Conservation (phyloP, 331 rosid species). For the Acacia concinna region DNA sequence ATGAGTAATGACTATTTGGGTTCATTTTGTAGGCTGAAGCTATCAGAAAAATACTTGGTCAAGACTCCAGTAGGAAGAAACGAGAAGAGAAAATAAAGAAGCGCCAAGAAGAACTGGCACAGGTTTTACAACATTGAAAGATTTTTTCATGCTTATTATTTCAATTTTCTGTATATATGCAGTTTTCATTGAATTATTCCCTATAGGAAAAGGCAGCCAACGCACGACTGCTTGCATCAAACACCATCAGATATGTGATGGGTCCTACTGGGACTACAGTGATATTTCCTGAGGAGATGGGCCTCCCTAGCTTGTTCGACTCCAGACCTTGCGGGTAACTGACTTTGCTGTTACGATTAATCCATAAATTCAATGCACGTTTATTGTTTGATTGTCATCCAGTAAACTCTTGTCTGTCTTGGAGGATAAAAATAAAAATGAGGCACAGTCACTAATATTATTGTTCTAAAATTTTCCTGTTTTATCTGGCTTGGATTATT, state of each 20-base stretch:
- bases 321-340: slow-evolving; percentile 58
- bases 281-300: slow-evolving; percentile 82
- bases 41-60: slow-evolving; percentile 93
- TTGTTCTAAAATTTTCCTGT: neutral
- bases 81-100: slow-evolving; percentile 87
- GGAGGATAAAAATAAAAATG: slow-evolving; percentile 11
- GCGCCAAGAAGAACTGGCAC: slow-evolving; percentile 86
- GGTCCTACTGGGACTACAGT: slow-evolving; percentile 72
- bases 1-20: slow-evolving; percentile 13
- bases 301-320: slow-evolving; percentile 70
- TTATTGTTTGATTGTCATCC: slow-evolving; percentile 18
- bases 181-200: slow-evolving; percentile 19
- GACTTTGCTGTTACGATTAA: slow-evolving; percentile 26
- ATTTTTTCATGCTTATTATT: slow-evolving; percentile 5
- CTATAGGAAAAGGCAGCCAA: slow-evolving; percentile 83
- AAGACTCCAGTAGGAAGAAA: slow-evolving; percentile 91
- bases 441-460: neutral
- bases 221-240: slow-evolving; percentile 58
- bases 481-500: too few relatives aligned
- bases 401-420: slow-evolving; percentile 13
- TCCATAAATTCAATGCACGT: slow-evolving; percentile 1
- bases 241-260: slow-evolving; percentile 68
- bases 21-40: slow-evolving; percentile 75
- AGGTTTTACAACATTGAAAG: slow-evolving; percentile 48
- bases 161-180: slow-evolving; percentile 21